phyloP scores from a whole-genome alignment of 2,329 filamentous ascomycete species.

The Paraphaeosphaeria minitans region DNA sequence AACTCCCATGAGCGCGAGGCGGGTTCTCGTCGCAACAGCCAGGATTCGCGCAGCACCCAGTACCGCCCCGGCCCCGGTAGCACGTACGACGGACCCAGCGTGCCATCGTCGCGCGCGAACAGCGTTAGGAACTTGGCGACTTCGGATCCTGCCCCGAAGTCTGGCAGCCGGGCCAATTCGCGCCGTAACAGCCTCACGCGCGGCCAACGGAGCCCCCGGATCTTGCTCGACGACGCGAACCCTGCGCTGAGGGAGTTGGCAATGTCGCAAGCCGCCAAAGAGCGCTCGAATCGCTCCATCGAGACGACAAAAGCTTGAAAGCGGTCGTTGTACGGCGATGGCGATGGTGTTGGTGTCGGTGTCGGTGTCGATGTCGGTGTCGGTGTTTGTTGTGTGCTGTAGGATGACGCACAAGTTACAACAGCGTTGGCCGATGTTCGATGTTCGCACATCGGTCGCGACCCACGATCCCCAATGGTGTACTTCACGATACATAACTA shows the following conservation, averaged over 20 bases:
- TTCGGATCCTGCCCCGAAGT: conserved; percentile 26
- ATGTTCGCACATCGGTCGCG: conserved; percentile 3
- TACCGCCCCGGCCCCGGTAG: conserved; percentile 32
- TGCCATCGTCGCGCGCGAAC: conserved; percentile 34
- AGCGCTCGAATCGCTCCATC: conserved; percentile 4
- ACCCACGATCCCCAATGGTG: background rate
- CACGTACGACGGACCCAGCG: conserved; percentile 31
- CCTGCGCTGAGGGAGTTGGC: conserved; percentile 33
- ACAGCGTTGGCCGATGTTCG: background rate
- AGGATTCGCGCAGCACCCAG: conserved; percentile 39
- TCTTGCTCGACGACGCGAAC: conserved; percentile 39
- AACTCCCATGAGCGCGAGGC: conserved; percentile 29
- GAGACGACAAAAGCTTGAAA: background rate
- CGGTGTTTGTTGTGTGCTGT: background rate
- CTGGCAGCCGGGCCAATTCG: conserved; percentile 30
- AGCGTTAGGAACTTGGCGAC: conserved; percentile 32
- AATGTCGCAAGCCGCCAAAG: conserved; percentile 31
- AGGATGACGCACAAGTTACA: background rate
- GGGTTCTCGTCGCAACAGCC: conserved; percentile 22
- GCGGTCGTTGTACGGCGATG: background rate
- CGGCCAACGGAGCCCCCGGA: conserved; percentile 31
- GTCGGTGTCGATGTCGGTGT: too few relatives aligned
- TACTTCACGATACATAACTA: background rate
- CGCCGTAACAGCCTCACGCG: conserved; percentile 31
- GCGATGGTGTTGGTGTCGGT: background rate